Conservation (phyloP, 1,284 basidiomycete species). For the Leccinum solheimii region DNA sequence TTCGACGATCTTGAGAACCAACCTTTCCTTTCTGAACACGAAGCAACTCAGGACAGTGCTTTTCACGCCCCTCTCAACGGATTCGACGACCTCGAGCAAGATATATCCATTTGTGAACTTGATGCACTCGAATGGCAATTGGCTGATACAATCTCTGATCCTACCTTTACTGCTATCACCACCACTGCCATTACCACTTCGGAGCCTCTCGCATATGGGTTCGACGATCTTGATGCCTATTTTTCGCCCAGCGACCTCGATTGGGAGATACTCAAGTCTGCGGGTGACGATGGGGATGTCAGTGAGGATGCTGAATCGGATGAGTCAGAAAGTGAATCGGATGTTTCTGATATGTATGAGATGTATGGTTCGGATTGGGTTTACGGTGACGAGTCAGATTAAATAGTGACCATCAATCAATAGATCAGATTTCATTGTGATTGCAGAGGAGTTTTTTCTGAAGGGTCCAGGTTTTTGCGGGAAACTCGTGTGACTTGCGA, state of each 20-base stretch:
- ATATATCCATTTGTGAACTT: neutral
- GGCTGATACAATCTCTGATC: neutral
- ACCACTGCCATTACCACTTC: neutral
- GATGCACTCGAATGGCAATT: neutral
- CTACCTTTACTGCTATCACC: neutral
- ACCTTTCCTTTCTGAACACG: neutral
- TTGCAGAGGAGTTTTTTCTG: too few species aligned
- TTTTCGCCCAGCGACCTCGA: neutral
- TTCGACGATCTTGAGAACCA: neutral
- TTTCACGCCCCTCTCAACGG: neutral
- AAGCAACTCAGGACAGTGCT: neutral
- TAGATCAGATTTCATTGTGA: too few species aligned
- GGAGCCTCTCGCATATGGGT: neutral
- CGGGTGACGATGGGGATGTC: neutral
- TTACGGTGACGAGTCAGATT: neutral
- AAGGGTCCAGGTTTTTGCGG: too few species aligned
- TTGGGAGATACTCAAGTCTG: neutral
- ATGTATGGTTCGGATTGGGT: neutral
- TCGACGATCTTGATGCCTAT: neutral
- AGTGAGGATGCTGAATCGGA: neutral
- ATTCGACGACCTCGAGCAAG: neutral
- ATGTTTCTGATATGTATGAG: neutral
- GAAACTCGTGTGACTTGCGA: too few species aligned
- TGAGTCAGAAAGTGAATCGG: neutral
- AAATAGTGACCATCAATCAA: too few species aligned